Base-by-base conservation (phyloP, 495 filamentous ascomycete species). In the Hyaloscypha variabilis region DNA sequence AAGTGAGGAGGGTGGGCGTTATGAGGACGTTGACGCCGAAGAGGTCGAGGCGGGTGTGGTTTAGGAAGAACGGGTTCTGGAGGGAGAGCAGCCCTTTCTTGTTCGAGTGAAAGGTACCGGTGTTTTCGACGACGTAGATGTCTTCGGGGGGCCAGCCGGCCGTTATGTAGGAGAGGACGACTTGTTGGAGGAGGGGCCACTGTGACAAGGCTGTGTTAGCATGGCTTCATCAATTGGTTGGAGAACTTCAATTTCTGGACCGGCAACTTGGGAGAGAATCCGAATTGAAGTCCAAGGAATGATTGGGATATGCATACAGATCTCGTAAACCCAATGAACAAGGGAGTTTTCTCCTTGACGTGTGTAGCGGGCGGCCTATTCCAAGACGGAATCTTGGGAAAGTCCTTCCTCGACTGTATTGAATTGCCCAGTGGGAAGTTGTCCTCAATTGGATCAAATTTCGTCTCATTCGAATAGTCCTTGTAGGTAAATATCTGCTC, bases 101-200 rank as follows among this genome's bases (percentile, higher is more conserved):
- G 66, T 88, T 88, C 23, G 79, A 77, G 49, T 83, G 74, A 68
- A 87, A 84, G 31, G 79, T 78, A 1, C 87, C 87, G 1, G 83
- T 88, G 72, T 89, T 89, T 59, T 88, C 87, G 49, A 88, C 75
- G 1, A 88, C 78, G 63, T 82, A 83, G 67, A 89, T 88, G 65
- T 87, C 81, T 31, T 77, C 73, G 0, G 84, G 72, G 1, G 87
- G 87, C 86, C 86, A 88, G 25, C 86, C 87, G 0, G 86, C 82
- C 1, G 83, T 79, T 39, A 88, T 80, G 70, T 88, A 87, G n/a
- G 76, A 79, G 25, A 86, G 78, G 0, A 88, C 84, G 2, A 77
- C 69, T 71, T 88, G 86, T 30, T 85, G 82, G 19, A 88, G 73
- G 53, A 88, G 77, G 24, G 80, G 79, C 81, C 82, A 85, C 49